Percentiles rank a stretch among this genome's conserved stretches.
Evolutionary conservation across 2,329 filamentous ascomycete species (phyloP).

Genomic region (Penicillium sclerotiorum): DNA sequence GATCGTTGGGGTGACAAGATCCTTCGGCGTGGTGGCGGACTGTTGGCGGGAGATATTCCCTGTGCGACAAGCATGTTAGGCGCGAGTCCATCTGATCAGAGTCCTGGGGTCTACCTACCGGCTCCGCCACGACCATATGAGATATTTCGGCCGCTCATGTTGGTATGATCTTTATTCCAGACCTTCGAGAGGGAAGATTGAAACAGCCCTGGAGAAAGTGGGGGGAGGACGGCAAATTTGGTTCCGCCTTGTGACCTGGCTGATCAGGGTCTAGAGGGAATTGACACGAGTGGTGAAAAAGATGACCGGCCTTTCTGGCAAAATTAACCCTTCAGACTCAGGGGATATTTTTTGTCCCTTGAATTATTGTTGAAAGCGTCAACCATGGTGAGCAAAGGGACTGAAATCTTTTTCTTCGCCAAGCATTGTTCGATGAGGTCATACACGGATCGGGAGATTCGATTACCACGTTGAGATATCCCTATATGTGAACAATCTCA

Average conservation of each 20-base stretch:
- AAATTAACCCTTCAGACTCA: too few relatives aligned
- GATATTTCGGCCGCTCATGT: conserved; percentile 37
- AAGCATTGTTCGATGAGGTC: conserved; percentile 17
- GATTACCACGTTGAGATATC: not conserved
- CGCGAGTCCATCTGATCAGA: not conserved
- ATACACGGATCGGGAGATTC: conserved; percentile 4
- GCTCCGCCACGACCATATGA: conserved; percentile 79
- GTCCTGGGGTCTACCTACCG: conserved; percentile 44
- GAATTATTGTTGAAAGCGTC: too few relatives aligned
- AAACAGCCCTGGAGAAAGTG: not conserved
- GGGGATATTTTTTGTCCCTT: too few relatives aligned
- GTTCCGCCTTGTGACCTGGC: conserved; percentile 11
- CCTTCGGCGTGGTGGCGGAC: conserved; percentile 56
- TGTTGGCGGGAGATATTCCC: conserved; percentile 66
- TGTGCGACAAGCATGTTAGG: conserved; percentile 18
- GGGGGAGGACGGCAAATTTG: conserved; percentile 8
- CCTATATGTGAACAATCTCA: too few relatives aligned
- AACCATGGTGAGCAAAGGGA: not conserved
- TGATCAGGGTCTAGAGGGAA: not conserved
- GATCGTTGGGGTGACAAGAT: conserved; percentile 79
- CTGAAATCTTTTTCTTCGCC: conserved; percentile 17
- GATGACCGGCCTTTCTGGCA: not conserved
- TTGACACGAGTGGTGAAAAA: not conserved
- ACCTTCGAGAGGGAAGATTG: not conserved
- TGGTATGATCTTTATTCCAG: not conserved